These are phyloP conservation scores for Hanseniaspora nectarophila DNA, from an alignment of 805 yeast genomes.

Conservation along the genomic window DNA sequence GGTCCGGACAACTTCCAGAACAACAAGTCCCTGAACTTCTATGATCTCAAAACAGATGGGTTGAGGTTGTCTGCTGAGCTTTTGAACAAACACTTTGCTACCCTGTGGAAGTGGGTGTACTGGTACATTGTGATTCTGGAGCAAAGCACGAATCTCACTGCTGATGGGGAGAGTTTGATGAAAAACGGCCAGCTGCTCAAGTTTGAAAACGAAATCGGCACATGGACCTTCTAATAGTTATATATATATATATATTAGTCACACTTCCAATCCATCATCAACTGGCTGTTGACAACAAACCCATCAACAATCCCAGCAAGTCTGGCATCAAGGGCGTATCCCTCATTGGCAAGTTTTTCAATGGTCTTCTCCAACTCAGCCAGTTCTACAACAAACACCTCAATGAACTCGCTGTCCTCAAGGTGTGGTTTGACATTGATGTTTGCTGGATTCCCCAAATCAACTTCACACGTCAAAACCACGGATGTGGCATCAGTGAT, in stretches of 20 bases:
- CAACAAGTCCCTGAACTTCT: constrained; percentile 9
- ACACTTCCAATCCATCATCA: constrained; percentile 15
- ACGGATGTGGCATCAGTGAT: constrained; percentile 80
- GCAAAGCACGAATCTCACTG: constrained; percentile 21
- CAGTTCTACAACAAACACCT: constrained; percentile 66
- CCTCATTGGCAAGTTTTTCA: constrained; percentile 43
- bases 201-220: constrained; percentile 11
- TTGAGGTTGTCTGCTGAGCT: background rate
- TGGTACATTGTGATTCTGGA: constrained; percentile 27
- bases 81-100: constrained; percentile 13
- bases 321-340: constrained; percentile 75
- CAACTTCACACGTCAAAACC: constrained; percentile 67
- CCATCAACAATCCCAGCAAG: constrained; percentile 27
- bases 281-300: background rate
- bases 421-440: constrained; percentile 56
- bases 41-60: constrained; percentile 1
- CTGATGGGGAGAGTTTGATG: constrained; percentile 16
- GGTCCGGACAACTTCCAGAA: constrained; percentile 11
- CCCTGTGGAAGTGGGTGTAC: constrained; percentile 24
- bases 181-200: constrained; percentile 18
- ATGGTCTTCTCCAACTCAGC: constrained; percentile 44
- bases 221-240: background rate
- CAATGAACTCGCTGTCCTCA: constrained; percentile 88
- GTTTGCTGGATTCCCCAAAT: constrained; percentile 54
- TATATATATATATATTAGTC: constrained; percentile 5